A percentile compares a stretch with the other conserved stretches of the same genome.
These are phyloP conservation scores for Heritiera littoralis DNA, from an alignment of 345 rosid genomes.

Conservation along the genomic window DNA sequence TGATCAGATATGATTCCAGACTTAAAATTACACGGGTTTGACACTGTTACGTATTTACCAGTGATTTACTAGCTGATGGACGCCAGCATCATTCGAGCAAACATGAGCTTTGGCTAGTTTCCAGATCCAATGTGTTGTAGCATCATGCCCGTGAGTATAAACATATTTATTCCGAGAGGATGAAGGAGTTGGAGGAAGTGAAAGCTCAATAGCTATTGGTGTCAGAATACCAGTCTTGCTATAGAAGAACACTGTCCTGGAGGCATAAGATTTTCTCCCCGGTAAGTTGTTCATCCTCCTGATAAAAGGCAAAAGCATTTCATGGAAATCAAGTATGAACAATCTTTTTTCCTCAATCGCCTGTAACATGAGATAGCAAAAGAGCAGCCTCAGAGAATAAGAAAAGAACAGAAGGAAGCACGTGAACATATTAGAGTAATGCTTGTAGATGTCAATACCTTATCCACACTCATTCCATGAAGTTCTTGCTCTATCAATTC, in stretches of 20 bases:
- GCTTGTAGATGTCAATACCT: slow-evolving; percentile 42
- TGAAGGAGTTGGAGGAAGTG: slow-evolving; percentile 65
- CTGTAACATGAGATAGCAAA: slow-evolving; percentile 41
- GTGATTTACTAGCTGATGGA: slow-evolving; percentile 93
- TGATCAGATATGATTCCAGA: not conserved
- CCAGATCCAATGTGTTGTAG: slow-evolving; percentile 91
- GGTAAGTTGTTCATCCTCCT: slow-evolving; percentile 72
- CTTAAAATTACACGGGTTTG: not conserved
- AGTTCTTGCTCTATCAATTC: slow-evolving; percentile 75
- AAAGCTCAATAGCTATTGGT: slow-evolving; percentile 87
- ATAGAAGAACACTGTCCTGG: slow-evolving; percentile 71
- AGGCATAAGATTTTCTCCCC: slow-evolving; percentile 76
- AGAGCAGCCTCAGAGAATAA: slow-evolving; percentile 4
- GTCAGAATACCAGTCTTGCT: slow-evolving; percentile 46
- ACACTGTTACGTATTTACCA: slow-evolving; percentile 49
- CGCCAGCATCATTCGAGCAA: slow-evolving; percentile 80
- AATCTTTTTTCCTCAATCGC: slow-evolving; percentile 82
- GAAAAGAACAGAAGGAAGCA: too few species aligned
- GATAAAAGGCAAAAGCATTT: slow-evolving; percentile 78
- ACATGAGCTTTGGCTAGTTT: slow-evolving; percentile 96
- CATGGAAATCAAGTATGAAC: slow-evolving; percentile 84
- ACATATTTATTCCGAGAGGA: slow-evolving; percentile 53
- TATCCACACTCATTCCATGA: slow-evolving; percentile 63
- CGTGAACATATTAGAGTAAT: not conserved
- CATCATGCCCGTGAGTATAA: slow-evolving; percentile 75